phyloP scores from a whole-genome alignment of 1,284 basidiomycete species.

The Sphagnurus paluster region DNA sequence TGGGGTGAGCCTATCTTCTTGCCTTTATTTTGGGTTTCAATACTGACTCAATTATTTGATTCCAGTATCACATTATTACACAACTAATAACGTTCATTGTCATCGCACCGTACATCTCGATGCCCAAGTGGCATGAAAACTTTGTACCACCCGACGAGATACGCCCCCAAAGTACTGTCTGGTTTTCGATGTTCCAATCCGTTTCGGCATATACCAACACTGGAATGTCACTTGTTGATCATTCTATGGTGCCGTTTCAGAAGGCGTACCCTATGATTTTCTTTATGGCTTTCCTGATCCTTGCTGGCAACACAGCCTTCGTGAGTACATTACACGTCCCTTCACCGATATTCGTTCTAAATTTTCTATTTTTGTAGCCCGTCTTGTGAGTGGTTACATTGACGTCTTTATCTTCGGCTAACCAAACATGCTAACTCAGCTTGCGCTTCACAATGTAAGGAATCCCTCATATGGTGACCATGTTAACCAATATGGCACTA shows the following conservation, averaged over 20 bases:
- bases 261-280: constrained; percentile 81
- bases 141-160: constrained; percentile 60
- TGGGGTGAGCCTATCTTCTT: constrained; percentile 38
- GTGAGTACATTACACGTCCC: constrained; percentile 48
- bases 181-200: constrained; percentile 88
- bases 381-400: constrained; percentile 58
- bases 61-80: constrained; percentile 75
- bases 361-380: constrained; percentile 44
- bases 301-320: constrained; percentile 92
- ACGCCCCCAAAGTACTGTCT: constrained; percentile 55
- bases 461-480: not conserved
- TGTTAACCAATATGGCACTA: constrained; percentile 29
- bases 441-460: constrained; percentile 67
- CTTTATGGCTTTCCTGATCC: constrained; percentile 63
- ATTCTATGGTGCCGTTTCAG: constrained; percentile 88
- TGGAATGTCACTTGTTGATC: constrained; percentile 87
- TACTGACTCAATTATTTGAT: constrained; percentile 2
- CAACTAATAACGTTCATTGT: constrained; percentile 72
- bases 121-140: constrained; percentile 47
- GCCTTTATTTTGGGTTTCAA: constrained; percentile 19
- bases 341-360: constrained; percentile 1
- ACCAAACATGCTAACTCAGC: no score
- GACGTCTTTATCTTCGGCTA: no score
- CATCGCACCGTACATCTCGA: constrained; percentile 77
- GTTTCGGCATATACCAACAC: constrained; percentile 90